These are phyloP conservation scores for Oenanthe javanica DNA, from an alignment of 140 eudicot species.

Conservation along the genomic window DNA sequence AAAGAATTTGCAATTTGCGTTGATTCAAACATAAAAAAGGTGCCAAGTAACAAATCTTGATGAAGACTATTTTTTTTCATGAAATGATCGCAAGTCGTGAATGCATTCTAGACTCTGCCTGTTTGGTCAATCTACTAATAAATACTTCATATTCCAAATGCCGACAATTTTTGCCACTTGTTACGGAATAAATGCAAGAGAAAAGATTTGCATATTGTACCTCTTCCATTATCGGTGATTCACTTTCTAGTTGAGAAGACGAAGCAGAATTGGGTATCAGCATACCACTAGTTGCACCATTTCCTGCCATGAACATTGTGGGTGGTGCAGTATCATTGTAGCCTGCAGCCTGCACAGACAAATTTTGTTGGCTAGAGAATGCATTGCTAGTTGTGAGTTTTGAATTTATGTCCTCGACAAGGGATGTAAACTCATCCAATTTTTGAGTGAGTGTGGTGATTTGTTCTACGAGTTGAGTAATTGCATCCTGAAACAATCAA, in stretches of 20 bases:
- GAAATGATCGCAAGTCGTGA: background rate
- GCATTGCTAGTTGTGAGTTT: constrained; percentile 38
- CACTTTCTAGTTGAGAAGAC: constrained; percentile 73
- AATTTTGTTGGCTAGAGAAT: constrained; percentile 66
- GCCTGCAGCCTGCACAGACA: constrained; percentile 63
- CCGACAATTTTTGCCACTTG: background rate
- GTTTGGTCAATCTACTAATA: background rate
- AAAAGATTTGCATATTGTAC: constrained; percentile 23
- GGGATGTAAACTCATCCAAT: constrained; percentile 82
- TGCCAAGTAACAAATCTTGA: background rate
- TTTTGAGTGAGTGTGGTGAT: constrained; percentile 75
- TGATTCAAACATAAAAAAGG: background rate
- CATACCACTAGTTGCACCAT: constrained; percentile 49
- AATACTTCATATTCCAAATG: background rate
- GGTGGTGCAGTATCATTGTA: constrained; percentile 68
- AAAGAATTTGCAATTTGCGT: background rate
- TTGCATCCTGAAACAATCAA: constrained; percentile 51
- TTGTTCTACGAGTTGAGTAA: constrained; percentile 73
- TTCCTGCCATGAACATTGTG: constrained; percentile 50
- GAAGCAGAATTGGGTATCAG: constrained; percentile 60
- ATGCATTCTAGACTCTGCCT: background rate
- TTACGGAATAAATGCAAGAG: too few relatives aligned
- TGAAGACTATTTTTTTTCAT: background rate
- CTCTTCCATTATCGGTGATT: constrained; percentile 77
- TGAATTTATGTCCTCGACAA: constrained; percentile 73